Percentiles rank a stretch among this genome's conserved stretches.
phyloP scores from a whole-genome alignment of 768 basidiomycete genomes.

The Trametes sanguinea region DNA sequence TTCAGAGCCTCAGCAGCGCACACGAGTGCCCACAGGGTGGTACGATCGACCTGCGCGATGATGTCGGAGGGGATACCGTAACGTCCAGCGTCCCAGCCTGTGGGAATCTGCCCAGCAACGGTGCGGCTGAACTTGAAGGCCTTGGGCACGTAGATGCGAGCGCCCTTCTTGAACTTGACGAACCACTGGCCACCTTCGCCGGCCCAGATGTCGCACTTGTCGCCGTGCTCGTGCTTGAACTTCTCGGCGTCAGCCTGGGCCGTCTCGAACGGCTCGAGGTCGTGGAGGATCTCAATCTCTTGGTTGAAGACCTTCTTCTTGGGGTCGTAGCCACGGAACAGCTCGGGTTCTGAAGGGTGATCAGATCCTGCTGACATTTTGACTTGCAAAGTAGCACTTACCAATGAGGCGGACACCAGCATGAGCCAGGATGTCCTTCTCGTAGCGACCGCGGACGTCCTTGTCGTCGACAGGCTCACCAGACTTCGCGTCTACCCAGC shows the following conservation, averaged over 20 bases:
- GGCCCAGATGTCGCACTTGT: conserved; percentile 95
- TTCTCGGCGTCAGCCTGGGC: conserved; percentile 88
- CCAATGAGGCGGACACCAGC: conserved; percentile 94
- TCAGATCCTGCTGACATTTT: background rate
- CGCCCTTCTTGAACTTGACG: conserved; percentile 98
- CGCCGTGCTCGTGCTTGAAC: conserved; percentile 96
- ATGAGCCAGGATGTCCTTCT: conserved; percentile 90
- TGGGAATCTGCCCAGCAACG: conserved; percentile 95
- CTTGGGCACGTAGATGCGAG: conserved; percentile 90
- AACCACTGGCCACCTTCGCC: conserved; percentile 94
- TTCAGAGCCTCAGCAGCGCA: conserved; percentile 95
- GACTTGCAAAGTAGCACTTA: conserved; percentile 39
- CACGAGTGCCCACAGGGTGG: conserved; percentile 92
- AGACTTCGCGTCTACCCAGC: conserved; percentile 96
- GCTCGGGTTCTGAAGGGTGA: conserved; percentile 76
- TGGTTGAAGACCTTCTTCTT: conserved; percentile 98
- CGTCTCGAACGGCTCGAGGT: conserved; percentile 94
- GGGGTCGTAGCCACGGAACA: conserved; percentile 97
- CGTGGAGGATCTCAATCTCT: conserved; percentile 94
- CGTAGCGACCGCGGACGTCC: conserved; percentile 90
- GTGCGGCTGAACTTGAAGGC: conserved; percentile 92
- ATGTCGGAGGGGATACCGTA: conserved; percentile 98
- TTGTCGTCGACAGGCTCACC: conserved; percentile 96
- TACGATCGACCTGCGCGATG: conserved; percentile 89
- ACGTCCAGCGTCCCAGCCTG: conserved; percentile 94